Evolutionary conservation across 805 yeast genomes (phyloP).

Genomic region (Candida gorgasii): DNA sequence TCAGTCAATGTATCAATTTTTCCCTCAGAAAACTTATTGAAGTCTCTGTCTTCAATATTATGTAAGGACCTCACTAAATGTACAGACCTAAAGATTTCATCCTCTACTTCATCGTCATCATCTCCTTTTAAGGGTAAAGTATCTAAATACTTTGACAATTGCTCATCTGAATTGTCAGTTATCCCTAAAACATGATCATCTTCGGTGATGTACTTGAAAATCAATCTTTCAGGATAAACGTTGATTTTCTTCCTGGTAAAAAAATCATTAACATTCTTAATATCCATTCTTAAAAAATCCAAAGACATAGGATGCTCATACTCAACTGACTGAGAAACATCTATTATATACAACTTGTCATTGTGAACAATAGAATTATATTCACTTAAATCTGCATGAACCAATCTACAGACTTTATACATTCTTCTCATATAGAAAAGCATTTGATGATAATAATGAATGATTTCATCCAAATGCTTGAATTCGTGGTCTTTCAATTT

Average conservation of each 20-base stretch:
- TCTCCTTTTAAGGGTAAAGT: slow-evolving; percentile 59
- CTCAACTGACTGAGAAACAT: slow-evolving; percentile 96
- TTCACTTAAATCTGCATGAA: slow-evolving; percentile 96
- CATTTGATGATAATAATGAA: slow-evolving; percentile 72
- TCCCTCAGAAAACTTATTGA: slow-evolving; percentile 74
- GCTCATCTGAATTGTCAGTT: slow-evolving; percentile 41
- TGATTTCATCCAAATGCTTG: slow-evolving; percentile 63
- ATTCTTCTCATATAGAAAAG: slow-evolving; percentile 81
- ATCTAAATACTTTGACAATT: slow-evolving; percentile 43
- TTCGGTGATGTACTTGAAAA: slow-evolving; percentile 76
- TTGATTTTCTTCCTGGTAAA: slow-evolving; percentile 70
- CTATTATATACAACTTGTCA: slow-evolving; percentile 79
- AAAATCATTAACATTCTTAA: slow-evolving; percentile 90
- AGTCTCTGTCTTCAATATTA: slow-evolving; percentile 88
- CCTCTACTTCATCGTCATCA: slow-evolving; percentile 61
- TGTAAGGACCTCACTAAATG: slow-evolving; percentile 78
- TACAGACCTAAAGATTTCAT: slow-evolving; percentile 81
- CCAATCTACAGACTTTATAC: slow-evolving; percentile 84
- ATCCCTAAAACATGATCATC: slow-evolving; percentile 38
- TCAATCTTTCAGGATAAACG: slow-evolving; percentile 76
- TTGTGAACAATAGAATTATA: slow-evolving; percentile 88
- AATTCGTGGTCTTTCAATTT: slow-evolving; percentile 82
- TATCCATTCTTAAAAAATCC: slow-evolving; percentile 95
- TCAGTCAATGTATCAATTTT: slow-evolving; percentile 76
- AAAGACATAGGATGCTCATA: slow-evolving; percentile 97